phyloP scores from a whole-genome alignment of 1,284 basidiomycete genomes.

The Austroboletus novae-zelandiae region DNA sequence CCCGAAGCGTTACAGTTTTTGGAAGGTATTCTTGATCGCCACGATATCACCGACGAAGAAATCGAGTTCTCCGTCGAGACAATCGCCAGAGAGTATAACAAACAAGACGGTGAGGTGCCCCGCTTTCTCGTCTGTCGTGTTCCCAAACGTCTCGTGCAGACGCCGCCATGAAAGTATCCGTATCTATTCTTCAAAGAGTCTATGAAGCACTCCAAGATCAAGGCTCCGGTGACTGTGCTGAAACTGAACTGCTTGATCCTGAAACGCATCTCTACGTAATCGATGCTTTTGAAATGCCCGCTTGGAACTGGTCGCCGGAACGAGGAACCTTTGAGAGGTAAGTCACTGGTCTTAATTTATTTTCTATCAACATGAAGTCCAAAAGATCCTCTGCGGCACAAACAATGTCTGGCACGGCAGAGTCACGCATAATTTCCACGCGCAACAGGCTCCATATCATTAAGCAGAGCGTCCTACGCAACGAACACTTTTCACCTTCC shows the following conservation, averaged over 20 bases:
- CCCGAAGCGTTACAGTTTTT: conserved; percentile 70
- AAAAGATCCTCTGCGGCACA: conserved; percentile 45
- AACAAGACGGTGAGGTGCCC: conserved; percentile 75
- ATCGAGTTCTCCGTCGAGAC: conserved; percentile 79
- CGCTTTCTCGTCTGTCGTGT: conserved; percentile 11
- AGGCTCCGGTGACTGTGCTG: conserved; percentile 51
- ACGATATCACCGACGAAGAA: conserved; percentile 70
- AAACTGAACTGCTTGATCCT: conserved; percentile 71
- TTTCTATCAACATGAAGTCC: conserved; percentile 9
- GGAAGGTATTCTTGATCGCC: conserved; percentile 63
- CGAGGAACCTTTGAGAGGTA: conserved; percentile 84
- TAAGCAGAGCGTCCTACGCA: conserved; percentile 85
- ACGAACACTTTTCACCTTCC: conserved; percentile 96
- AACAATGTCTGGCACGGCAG: conserved; percentile 75
- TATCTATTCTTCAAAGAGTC: conserved; percentile 72
- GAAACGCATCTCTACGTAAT: conserved; percentile 84
- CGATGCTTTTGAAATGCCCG: conserved; percentile 93
- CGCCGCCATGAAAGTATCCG: conserved; percentile 77
- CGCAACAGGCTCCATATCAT: conserved; percentile 86
- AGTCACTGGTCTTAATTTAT: conserved; percentile 14
- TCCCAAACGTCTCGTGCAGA: conserved; percentile 41
- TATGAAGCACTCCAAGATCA: conserved; percentile 81
- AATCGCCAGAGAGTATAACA: conserved; percentile 87
- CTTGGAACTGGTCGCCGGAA: conserved; percentile 85
- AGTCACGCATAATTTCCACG: conserved; percentile 72